phyloP scores from a whole-genome alignment of 2,329 filamentous ascomycete genomes.

The Fulvia fulva region DNA sequence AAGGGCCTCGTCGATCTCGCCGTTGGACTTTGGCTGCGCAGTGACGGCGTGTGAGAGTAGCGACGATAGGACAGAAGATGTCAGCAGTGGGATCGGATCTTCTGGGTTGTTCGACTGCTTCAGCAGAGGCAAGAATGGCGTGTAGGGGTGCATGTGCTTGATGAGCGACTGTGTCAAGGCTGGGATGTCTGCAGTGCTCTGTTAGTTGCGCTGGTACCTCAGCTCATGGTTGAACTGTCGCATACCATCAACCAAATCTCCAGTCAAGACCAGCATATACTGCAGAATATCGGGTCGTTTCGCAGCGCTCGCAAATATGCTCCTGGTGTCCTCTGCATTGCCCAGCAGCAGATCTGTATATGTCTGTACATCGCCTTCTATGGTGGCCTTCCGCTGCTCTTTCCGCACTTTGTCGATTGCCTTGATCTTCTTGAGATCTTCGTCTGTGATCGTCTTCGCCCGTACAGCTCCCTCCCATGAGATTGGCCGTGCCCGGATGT shows the following conservation, averaged over 20 bases:
- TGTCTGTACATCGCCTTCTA: conserved; percentile 73
- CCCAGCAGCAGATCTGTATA: conserved; percentile 81
- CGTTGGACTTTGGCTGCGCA: conserved; percentile 55
- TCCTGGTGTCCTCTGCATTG: conserved; percentile 54
- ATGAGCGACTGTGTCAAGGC: conserved; percentile 72
- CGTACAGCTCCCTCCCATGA: conserved; percentile 96
- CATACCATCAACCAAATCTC: conserved; percentile 80
- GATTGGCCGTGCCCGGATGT: conserved; percentile 92
- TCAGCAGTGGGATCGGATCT: conserved; percentile 83
- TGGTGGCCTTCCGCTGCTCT: conserved; percentile 78
- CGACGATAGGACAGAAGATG: conserved; percentile 78
- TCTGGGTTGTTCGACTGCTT: conserved; percentile 78
- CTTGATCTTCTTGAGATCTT: conserved; percentile 91
- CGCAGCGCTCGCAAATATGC: conserved; percentile 78
- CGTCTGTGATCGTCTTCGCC: conserved; percentile 88
- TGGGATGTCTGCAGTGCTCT: conserved; percentile 62
- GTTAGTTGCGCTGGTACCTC: background rate
- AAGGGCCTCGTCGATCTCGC: conserved; percentile 69
- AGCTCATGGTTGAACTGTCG: background rate
- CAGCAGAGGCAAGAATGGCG: conserved; percentile 79
- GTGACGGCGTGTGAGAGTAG: conserved; percentile 65
- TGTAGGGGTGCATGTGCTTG: conserved; percentile 63
- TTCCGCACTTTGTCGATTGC: conserved; percentile 94
- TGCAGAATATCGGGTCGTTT: conserved; percentile 89
- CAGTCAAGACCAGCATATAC: conserved; percentile 86